These are phyloP conservation scores for Coprinopsis strossmayeri DNA, from an alignment of 768 basidiomycete genomes.

Conservation along the genomic window DNA sequence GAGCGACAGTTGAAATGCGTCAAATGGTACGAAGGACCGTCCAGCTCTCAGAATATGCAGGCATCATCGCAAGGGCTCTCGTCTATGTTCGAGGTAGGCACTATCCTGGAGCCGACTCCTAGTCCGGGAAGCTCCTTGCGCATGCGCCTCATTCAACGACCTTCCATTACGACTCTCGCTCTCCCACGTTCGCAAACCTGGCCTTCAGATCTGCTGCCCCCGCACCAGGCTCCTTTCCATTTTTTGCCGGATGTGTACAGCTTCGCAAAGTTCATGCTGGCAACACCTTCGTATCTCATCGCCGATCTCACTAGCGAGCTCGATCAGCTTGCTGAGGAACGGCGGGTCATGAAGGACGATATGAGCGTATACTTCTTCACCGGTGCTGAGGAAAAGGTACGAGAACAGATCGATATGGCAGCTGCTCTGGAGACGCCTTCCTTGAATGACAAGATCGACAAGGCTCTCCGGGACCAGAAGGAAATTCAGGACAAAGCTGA, in stretches of 20 bases:
- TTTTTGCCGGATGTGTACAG: slow-evolving; percentile 88
- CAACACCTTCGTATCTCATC: slow-evolving; percentile 80
- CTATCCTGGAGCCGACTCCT: slow-evolving; percentile 32
- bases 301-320: slow-evolving; percentile 68
- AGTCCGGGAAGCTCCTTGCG: slow-evolving; percentile 54
- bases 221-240: slow-evolving; percentile 92
- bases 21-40: slow-evolving; percentile 71
- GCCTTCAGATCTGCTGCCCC: slow-evolving; percentile 89
- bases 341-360: slow-evolving; percentile 62
- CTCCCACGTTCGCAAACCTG: slow-evolving; percentile 87
- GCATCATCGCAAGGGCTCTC: slow-evolving; percentile 44
- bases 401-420: slow-evolving; percentile 76
- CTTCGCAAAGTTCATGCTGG: slow-evolving; percentile 95
- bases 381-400: slow-evolving; percentile 67
- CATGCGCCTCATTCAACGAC: slow-evolving; percentile 89
- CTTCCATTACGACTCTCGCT: slow-evolving; percentile 91
- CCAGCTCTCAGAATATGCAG: no score
- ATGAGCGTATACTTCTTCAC: slow-evolving; percentile 78
- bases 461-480: slow-evolving; percentile 47
- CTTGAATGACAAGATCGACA: slow-evolving; percentile 62
- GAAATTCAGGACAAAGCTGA: slow-evolving; percentile 44
- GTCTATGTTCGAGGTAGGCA: slow-evolving; percentile 34
- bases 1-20: slow-evolving; percentile 89
- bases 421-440: slow-evolving; percentile 62
- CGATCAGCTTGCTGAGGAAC: slow-evolving; percentile 65